Base-by-base conservation (phyloP, 306 rosid species). In the Ziziphus jujuba region DNA sequence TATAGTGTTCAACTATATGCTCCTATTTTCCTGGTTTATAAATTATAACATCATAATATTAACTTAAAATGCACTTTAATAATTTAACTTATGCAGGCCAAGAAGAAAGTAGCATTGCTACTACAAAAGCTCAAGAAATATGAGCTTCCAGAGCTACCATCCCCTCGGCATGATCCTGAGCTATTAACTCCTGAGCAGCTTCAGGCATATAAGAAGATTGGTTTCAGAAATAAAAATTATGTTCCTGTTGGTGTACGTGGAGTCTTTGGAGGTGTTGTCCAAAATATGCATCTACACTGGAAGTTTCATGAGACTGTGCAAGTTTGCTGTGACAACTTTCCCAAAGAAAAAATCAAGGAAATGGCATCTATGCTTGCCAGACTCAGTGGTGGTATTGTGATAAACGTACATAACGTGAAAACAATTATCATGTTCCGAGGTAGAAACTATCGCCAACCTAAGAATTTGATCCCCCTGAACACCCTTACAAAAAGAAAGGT, bases 401-500 rank as follows among this genome's bases (percentile, higher is more conserved):
- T 90, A 62, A 93, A 93, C 62, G 61, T 86, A 66, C 99, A 93
- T 68, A 82, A 90, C 43, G 89, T 85, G 73, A 93, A 93, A 81
- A 93, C 99, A 71, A 85, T 93, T 81, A 93, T 93, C 63, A 93
- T 93, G 99, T 93, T 89, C 68, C 97, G 95, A 58, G 99, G 97
- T 58, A 84, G 99, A 77, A 93, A 93, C 70, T 93, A 93, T 70
- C 95, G 99, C 54, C 99, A 93, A 67, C 98, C 99, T 20, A 88
- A 93, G 81, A 90, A 81, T 75, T 82, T 93, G 80, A 93, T 93
- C 80, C 99, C 99, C 49, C 75, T 93, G 72, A 93, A 93, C 84
- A 93, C 99, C 77, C 99, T 93, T 67, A 93, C 99, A 2, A 93
- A 93, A 82, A 86, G 99, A 75, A 93, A 90, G 99, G 99, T 93